These are phyloP conservation scores for Aurantiochytrium sp. DNA, from an alignment of 108 stramenopile genomes.

Conservation along the genomic window DNA sequence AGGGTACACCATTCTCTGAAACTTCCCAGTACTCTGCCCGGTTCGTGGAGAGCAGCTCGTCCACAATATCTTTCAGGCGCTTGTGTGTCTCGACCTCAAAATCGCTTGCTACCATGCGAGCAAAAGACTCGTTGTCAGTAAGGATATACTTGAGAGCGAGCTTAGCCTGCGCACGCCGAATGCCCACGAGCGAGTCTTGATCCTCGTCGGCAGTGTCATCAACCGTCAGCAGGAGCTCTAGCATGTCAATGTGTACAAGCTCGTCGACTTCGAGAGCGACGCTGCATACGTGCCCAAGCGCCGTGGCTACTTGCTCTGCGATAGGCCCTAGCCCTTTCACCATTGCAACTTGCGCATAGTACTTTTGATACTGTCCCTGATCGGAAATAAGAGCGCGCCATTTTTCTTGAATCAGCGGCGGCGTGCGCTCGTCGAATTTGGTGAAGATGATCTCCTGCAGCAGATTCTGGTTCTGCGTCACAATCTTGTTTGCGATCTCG, in stretches of 20 bases:
- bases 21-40: conserved; percentile 11
- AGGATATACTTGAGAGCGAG: background rate
- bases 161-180: background rate
- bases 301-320: background rate
- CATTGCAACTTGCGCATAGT: background rate
- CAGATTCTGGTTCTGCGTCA: background rate
- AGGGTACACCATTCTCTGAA: background rate
- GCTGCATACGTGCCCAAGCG: background rate
- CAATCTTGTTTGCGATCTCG: background rate
- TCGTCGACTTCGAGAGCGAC: background rate
- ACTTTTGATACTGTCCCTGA: background rate
- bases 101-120: background rate
- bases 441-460: background rate
- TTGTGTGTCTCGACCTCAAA: background rate
- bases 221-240: background rate
- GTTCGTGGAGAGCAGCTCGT: background rate
- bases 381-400: background rate
- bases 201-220: background rate
- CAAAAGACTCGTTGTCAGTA: background rate
- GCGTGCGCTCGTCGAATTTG: background rate
- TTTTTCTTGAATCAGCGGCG: background rate
- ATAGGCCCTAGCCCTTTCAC: background rate
- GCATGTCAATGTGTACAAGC: background rate
- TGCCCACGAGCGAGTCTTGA: conserved; percentile 1
- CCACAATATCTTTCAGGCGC: background rate